A percentile compares a stretch with the other conserved stretches of the same genome.
These are phyloP conservation scores for Myxozyma monticola DNA, from an alignment of 805 yeast species.

Conservation along the genomic window DNA sequence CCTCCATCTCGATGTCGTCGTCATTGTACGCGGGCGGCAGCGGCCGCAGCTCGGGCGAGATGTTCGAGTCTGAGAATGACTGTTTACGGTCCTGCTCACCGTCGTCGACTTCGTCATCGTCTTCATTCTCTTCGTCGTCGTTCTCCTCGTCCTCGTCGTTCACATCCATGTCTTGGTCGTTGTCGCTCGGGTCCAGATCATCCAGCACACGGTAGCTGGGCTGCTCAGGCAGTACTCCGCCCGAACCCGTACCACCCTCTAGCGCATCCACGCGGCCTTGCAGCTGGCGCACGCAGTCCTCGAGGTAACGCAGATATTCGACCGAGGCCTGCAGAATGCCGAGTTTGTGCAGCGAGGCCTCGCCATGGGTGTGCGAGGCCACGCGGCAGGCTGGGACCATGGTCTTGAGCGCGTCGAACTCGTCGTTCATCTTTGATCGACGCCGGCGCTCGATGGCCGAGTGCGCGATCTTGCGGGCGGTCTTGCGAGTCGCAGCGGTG, in stretches of 20 bases:
- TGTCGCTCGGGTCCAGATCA: constrained; percentile 7
- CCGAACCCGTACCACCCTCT: constrained; percentile 8
- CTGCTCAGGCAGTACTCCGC: not conserved
- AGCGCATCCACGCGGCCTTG: constrained; percentile 18
- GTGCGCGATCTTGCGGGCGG: constrained; percentile 60
- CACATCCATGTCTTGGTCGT: constrained; percentile 43
- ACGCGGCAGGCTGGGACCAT: constrained; percentile 77
- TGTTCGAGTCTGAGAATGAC: not conserved
- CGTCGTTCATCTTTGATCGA: constrained; percentile 75
- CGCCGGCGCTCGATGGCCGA: constrained; percentile 79
- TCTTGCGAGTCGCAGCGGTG: constrained; percentile 35
- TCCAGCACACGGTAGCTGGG: constrained; percentile 1
- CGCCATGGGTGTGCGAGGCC: constrained; percentile 41
- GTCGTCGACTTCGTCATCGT: constrained; percentile 12
- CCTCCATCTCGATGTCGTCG: constrained; percentile 27
- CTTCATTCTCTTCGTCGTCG: constrained; percentile 36
- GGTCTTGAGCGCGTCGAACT: constrained; percentile 76
- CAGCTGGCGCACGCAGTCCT: constrained; percentile 36
- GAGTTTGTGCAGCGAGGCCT: constrained; percentile 73
- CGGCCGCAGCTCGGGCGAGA: not conserved
- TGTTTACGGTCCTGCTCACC: not conserved
- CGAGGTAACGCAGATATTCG: constrained; percentile 72
- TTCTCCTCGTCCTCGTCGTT: constrained; percentile 42
- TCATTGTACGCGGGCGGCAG: not conserved
- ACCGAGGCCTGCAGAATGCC: constrained; percentile 81